Evolutionary conservation across 169 alveolate genomes (phyloP), one percentile per base, ranked within the genome.

Genomic region (Cryptosporidium bovis): DNA sequence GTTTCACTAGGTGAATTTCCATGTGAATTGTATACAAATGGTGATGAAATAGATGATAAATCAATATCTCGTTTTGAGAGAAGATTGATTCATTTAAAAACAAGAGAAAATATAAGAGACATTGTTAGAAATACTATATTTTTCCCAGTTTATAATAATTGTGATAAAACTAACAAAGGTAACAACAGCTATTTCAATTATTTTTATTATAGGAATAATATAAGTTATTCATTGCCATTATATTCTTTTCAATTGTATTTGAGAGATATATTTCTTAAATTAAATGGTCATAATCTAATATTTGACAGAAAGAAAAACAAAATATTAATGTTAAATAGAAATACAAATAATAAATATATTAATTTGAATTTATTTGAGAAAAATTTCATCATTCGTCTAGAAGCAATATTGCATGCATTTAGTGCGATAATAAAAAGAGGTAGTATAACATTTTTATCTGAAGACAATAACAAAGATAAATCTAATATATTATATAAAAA

Each of bases 1-100:
- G 87, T 77, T 7, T 40, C 58, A 13, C 33, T 77, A n/a, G 87
- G 87, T 13, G 71, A 77, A 27, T 60, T 24, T n/a, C 87, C 87
- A 2, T 36, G 20, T 3, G 77, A 77, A 8, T 60, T 77, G 27
- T 77, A 77, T 8, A 8, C n/a, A 6, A 27, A 3, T 4, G 67
- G 33, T 13, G 20, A 36, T 33, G 18, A 31, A 16, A 46, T 33
- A 24, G 71, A 40, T 34, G 62, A 40, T n/a, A 2, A 1, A 4
- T 44, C 46, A 1, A 16, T 53, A 0, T 62, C n/a, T 3, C 27
- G 58, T 6, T 10, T 36, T 0, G 33, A 60, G 29, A 77, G 48
- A 16, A 77, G 55, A 15, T 62, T 56, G 1, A 27, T 16, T 13
- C 87, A 77, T 13, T 40, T 77, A 13, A 77, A 62, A 66, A 48